Percentiles rank a stretch among this genome's conserved stretches.
These are phyloP conservation scores for Strobilomyces dryophilus DNA, from an alignment of 768 basidiomycete species.

Conservation along the genomic window DNA sequence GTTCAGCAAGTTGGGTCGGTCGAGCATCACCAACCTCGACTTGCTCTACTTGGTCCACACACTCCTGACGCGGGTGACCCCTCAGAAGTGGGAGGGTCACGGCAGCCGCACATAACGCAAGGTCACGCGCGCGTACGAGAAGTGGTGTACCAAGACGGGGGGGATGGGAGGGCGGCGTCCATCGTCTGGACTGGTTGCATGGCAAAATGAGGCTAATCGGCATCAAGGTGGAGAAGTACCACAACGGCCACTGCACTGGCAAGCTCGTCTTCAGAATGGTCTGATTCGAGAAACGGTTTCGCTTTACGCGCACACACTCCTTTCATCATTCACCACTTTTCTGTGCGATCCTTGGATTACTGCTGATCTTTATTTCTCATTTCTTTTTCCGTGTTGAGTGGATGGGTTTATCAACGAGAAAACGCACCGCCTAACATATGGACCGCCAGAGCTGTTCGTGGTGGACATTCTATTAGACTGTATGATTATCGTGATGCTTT, in stretches of 20 bases:
- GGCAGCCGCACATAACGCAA: constrained; percentile 55
- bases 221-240: constrained; percentile 52
- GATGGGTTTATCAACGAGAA: neutral
- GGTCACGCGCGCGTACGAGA: constrained; percentile 58
- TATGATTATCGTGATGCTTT: constrained; percentile 13
- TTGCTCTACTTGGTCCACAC: constrained; percentile 58
- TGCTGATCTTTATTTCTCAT: neutral
- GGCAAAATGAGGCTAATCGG: constrained; percentile 57
- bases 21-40: constrained; percentile 56
- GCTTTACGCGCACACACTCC: constrained; percentile 2
- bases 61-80: constrained; percentile 52
- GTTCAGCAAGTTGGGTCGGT: constrained; percentile 17
- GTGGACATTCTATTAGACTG: constrained; percentile 13
- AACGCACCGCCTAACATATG: constrained; percentile 4
- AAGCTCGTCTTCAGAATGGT: constrained; percentile 46
- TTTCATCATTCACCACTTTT: neutral
- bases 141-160: constrained; percentile 59
- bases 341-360: neutral
- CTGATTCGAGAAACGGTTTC: constrained; percentile 17
- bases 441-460: constrained; percentile 6
- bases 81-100: constrained; percentile 62
- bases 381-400: neutral
- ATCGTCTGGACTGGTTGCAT: constrained; percentile 65
- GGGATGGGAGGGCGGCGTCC: constrained; percentile 67
- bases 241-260: constrained; percentile 36